phyloP scores from a whole-genome alignment of 208 protist species.

The Leishmania amazonensis region DNA sequence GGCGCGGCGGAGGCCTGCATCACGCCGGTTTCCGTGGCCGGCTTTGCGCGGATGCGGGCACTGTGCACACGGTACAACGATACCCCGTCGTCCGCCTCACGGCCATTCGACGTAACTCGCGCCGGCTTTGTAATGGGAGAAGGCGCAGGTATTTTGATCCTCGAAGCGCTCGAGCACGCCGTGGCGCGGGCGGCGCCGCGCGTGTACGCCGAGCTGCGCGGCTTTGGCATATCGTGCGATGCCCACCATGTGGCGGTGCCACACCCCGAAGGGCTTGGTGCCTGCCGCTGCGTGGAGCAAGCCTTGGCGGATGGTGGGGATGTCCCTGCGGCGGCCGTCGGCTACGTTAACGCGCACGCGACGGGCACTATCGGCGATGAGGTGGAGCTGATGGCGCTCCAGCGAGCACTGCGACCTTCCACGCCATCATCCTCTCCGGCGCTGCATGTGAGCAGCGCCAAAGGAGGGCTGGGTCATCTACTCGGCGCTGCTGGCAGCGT shows the following conservation, averaged over 20 bases:
- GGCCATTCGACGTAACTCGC: conserved; percentile 94
- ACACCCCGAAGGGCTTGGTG: conserved; percentile 87
- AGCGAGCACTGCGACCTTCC: conserved; percentile 24
- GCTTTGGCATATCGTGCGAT: conserved; percentile 91
- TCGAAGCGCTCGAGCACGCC: conserved; percentile 94
- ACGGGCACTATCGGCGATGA: conserved; percentile 97
- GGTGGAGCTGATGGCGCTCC: conserved; percentile 82
- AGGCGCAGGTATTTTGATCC: conserved; percentile 94
- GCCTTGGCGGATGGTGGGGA: conserved; percentile 77
- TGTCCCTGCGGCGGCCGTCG: conserved; percentile 55
- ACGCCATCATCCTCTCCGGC: conserved; percentile 11
- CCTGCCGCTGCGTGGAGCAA: conserved; percentile 72
- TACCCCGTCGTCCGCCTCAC: conserved; percentile 77
- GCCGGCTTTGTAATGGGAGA: conserved; percentile 98
- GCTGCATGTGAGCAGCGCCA: conserved; percentile 84
- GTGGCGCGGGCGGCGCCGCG: conserved; percentile 49
- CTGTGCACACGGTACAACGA: conserved; percentile 94
- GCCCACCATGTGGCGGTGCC: conserved; percentile 96
- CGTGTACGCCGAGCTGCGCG: conserved; percentile 92
- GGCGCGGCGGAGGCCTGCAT: conserved; percentile 96
- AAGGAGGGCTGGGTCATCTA: conserved; percentile 97
- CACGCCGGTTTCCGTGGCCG: conserved; percentile 90
- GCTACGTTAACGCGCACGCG: conserved; percentile 98
- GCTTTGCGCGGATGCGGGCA: conserved; percentile 94
- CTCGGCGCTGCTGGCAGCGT: conserved; percentile 97